Evolutionary conservation across 176 grass and related monocot species (phyloP).

Genomic region (Eragrostis nindensis): DNA sequence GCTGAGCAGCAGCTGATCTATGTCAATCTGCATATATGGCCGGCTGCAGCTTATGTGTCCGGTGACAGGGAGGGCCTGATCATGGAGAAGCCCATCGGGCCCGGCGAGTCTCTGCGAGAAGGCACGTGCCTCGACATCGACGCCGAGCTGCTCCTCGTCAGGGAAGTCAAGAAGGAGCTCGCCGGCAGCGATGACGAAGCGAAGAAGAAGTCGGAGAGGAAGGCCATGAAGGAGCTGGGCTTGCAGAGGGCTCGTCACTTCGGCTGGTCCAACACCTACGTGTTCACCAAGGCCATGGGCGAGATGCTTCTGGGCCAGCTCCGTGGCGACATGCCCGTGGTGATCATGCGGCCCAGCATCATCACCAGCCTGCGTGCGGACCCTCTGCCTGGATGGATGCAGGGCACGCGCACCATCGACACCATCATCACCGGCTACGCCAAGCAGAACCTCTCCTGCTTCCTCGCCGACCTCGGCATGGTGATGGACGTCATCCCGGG

Average conservation of each 20-base stretch:
- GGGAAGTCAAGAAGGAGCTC: conserved; percentile 53
- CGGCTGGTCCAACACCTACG: conserved; percentile 76
- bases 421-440: conserved; percentile 68
- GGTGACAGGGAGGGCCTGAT: conserved; percentile 53
- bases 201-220: conserved; percentile 39
- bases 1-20: no score
- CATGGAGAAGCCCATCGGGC: conserved; percentile 61
- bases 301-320: conserved; percentile 60
- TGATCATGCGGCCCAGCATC: conserved; percentile 68
- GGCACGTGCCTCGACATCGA: conserved; percentile 68
- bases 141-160: conserved; percentile 59
- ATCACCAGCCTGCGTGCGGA: conserved; percentile 72
- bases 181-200: neutral
- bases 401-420: conserved; percentile 78
- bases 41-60: conserved; percentile 41
- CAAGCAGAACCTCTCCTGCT: conserved; percentile 79
- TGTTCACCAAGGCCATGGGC: conserved; percentile 81
- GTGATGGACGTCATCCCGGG: conserved; percentile 82
- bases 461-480: conserved; percentile 55
- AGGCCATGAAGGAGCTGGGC: conserved; percentile 82
- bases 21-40: no score
- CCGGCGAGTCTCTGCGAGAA: conserved; percentile 54
- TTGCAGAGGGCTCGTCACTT: conserved; percentile 66
- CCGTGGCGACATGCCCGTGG: conserved; percentile 47
- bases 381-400: conserved; percentile 79